Evolutionary conservation across 1,284 basidiomycete genomes (phyloP), one percentile per base, ranked within the genome.

Genomic region (Pisolithus thermaeus): DNA sequence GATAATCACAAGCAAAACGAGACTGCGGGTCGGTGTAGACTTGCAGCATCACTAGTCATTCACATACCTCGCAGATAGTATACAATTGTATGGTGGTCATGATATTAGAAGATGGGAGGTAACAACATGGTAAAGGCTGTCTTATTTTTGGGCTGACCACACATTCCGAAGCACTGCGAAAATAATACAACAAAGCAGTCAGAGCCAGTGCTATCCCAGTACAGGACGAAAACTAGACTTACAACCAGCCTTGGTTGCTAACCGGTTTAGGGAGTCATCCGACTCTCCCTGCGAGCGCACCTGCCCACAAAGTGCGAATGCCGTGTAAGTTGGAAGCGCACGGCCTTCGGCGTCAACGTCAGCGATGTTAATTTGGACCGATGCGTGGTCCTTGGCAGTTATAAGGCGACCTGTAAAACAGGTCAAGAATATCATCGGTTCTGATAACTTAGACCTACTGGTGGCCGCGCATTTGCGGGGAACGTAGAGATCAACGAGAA

Each of bases 401-500:
- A 97, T 97, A 68, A 97, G 80, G 62, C 93, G 90, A 83, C 93
- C 92, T 88, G 68, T 61, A 36, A 28, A 45, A 56, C 22, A 48
- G 54, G 42, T 52, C 39, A 46, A 51, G 39, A 51, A 23, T 38
- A 38, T 53, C 38, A 49, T 35, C n/a, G 27, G 36, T 11, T 11
- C 14, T 23, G 4, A 43, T 22, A 42, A 37, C 44, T 46, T 50
- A 56, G 42, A 81, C 89, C 69, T 69, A 94, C 91, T 93, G 64
- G 92, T 97, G 56, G 93, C 92, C 72, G 92, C 83, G 77, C 97
- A 99, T 78, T 99, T 98, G 81, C 96, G 92, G 72, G 96, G 96
- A 71, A 99, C 94, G 82, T 99, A 99, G 75, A 99, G 93, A 83
- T 99, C 96, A 70, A 99, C 96, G 73, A 99, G 95, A 73, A 92